These are phyloP conservation scores for Eimeria acervulina DNA, from an alignment of 169 alveolate species.

Conservation along the genomic window DNA sequence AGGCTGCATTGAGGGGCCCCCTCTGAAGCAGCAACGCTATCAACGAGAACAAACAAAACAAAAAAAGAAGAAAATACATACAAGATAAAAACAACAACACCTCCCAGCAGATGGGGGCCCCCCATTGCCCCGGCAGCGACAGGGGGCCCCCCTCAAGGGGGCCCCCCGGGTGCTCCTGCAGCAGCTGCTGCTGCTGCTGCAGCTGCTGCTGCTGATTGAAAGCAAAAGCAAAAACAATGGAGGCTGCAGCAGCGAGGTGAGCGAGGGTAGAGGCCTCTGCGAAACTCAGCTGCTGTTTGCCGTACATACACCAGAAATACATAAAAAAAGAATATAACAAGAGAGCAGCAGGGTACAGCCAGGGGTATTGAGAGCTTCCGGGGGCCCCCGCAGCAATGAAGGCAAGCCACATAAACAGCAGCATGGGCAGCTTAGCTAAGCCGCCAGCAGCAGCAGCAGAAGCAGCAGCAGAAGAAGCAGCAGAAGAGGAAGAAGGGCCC, in stretches of 20 bases:
- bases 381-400: neutral
- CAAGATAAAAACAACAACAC: neutral
- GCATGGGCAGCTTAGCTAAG: no score
- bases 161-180: neutral
- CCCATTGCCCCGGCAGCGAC: no score
- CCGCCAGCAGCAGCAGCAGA: constrained; percentile 25
- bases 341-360: neutral
- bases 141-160: no score
- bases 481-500: neutral
- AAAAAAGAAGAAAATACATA: no score
- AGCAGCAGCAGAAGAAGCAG: neutral
- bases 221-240: neutral
- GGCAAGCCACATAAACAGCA: neutral
- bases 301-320: neutral
- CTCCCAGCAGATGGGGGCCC: neutral
- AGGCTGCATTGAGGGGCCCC: no score
- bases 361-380: neutral
- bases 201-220: neutral
- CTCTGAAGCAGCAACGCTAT: no score
- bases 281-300: neutral
- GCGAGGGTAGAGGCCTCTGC: constrained; percentile 6
- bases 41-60: no score
- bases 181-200: neutral
- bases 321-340: neutral
- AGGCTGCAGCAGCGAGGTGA: neutral